A percentile compares a stretch with the other conserved stretches of the same genome.
Conservation (phyloP, 2,329 filamentous ascomycete species). For the Aspergillus ustus region DNA sequence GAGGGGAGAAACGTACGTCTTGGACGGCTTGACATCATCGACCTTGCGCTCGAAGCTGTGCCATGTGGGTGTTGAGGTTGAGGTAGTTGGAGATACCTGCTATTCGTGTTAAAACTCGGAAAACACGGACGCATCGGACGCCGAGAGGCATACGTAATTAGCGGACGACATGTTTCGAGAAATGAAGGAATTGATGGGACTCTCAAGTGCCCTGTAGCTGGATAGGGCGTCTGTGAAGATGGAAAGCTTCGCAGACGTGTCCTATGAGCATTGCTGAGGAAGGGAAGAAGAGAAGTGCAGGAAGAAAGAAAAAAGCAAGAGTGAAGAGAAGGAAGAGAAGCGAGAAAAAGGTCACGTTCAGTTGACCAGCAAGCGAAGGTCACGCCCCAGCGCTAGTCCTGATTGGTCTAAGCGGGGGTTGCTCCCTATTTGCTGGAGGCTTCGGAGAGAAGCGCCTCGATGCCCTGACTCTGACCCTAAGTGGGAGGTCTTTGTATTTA, state of each 20-base stretch:
- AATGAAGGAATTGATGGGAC: slow-evolving; percentile 18
- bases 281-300: slow-evolving; percentile 21
- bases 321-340: slow-evolving; percentile 31
- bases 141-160: slow-evolving; percentile 48
- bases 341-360: slow-evolving; percentile 29
- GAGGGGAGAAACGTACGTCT: slow-evolving; percentile 69
- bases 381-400: slow-evolving; percentile 33
- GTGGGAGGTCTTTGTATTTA: too few relatives aligned
- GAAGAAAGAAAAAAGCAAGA: slow-evolving; percentile 24
- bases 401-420: slow-evolving; percentile 25
- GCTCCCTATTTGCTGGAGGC: neutral
- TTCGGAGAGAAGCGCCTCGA: neutral
- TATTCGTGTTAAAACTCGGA: slow-evolving; percentile 40
- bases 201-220: slow-evolving; percentile 26
- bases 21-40: slow-evolving; percentile 82
- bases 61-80: slow-evolving; percentile 71
- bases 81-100: slow-evolving; percentile 72
- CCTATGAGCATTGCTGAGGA: slow-evolving; percentile 35
- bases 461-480: neutral
- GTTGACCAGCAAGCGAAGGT: slow-evolving; percentile 37
- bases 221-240: slow-evolving; percentile 38
- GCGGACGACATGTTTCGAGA: slow-evolving; percentile 43
- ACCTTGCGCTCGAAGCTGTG: slow-evolving; percentile 80
- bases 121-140: slow-evolving; percentile 37
- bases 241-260: slow-evolving; percentile 38